phyloP scores from a whole-genome alignment of 306 rosid species.

The Datisca glomerata region DNA sequence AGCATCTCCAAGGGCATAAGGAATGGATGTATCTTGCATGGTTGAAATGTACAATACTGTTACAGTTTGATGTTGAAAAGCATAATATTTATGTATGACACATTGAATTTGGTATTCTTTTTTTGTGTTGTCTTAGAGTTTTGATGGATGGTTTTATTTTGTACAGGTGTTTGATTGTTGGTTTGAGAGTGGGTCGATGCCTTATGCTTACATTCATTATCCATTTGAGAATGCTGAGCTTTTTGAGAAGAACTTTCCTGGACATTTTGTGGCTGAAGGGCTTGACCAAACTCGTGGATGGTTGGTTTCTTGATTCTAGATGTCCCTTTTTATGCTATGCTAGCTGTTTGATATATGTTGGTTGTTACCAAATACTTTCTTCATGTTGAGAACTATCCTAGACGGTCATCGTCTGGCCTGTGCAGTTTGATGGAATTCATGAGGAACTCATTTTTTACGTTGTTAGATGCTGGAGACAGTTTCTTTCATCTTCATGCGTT shows the following conservation, averaged over 20 bases:
- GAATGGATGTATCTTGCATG: no score
- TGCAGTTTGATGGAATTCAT: no score
- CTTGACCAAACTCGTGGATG: conserved; percentile 98
- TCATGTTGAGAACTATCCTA: neutral
- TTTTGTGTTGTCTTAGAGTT: neutral
- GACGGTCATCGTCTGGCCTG: no score
- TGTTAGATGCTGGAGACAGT: no score
- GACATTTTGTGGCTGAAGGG: conserved; percentile 97
- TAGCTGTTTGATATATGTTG: neutral
- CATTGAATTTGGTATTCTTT: neutral
- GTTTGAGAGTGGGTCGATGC: conserved; percentile 99
- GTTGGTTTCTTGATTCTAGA: conserved; percentile 36
- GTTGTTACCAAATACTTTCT: neutral
- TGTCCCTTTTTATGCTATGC: conserved; percentile 1
- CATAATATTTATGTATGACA: conserved; percentile 1
- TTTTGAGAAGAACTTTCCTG: conserved; percentile 89
- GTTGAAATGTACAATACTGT: no score
- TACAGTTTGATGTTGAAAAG: no score
- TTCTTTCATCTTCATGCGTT: no score
- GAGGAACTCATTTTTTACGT: no score
- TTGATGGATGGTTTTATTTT: conserved; percentile 10
- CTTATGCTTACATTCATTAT: conserved; percentile 93
- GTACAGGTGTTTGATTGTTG: conserved; percentile 96
- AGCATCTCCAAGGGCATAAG: no score
- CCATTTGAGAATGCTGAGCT: conserved; percentile 80